Evolutionary conservation across 768 basidiomycete genomes (phyloP).

Genomic region (Hygrophorus russula): DNA sequence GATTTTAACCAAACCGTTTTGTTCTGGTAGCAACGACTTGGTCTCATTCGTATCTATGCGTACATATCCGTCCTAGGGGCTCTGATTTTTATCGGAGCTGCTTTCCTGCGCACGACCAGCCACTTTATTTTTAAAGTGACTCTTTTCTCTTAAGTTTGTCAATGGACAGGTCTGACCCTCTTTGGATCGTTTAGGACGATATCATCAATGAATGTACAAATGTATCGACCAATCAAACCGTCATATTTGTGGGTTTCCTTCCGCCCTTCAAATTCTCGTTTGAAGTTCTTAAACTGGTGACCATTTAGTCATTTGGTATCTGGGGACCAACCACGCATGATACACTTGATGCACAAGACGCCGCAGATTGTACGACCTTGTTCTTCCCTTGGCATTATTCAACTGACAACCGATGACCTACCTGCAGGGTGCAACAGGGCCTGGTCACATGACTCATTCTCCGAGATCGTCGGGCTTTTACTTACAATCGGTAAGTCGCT

Average conservation of each 20-base stretch:
- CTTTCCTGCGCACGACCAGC: conserved; percentile 42
- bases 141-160: background rate
- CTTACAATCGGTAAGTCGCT: conserved; percentile 40
- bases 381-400: background rate
- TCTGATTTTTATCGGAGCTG: conserved; percentile 38
- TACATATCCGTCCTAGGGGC: conserved; percentile 35
- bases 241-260: conserved; percentile 25
- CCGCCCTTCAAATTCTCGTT: background rate
- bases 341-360: conserved; percentile 24
- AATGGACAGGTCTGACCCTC: background rate
- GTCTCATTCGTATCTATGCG: conserved; percentile 45
- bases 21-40: conserved; percentile 37
- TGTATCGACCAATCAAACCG: conserved; percentile 21
- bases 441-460: conserved; percentile 59
- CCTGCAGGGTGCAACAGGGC: conserved; percentile 45
- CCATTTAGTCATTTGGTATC: conserved; percentile 33
- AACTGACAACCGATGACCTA: conserved; percentile 9
- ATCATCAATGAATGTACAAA: conserved; percentile 45
- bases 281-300: background rate
- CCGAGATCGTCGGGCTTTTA: conserved; percentile 54
- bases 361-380: conserved; percentile 30
- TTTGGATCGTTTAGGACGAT: conserved; percentile 28
- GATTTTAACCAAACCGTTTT: background rate
- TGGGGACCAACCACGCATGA: conserved; percentile 34
- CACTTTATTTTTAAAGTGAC: conserved; percentile 63